Evolutionary conservation across 306 rosid genomes (phyloP).

Genomic region (Acacia acuminata): DNA sequence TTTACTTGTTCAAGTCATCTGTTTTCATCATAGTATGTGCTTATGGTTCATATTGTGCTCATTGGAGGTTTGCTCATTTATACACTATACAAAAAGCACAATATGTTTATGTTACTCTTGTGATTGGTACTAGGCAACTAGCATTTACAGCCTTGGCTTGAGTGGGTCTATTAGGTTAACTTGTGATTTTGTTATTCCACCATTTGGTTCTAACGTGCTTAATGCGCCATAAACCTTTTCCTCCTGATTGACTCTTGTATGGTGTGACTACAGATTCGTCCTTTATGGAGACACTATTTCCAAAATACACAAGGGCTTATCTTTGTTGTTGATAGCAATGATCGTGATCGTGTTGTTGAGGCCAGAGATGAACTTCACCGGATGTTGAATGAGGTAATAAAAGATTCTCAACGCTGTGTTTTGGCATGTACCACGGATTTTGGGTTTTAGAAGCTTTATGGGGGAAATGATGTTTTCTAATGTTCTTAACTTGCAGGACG

Average conservation of each 20-base stretch:
- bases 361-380: constrained; percentile 48
- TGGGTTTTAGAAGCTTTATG: neutral
- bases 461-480: constrained; percentile 2
- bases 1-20: neutral
- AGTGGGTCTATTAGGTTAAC: neutral
- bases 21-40: neutral
- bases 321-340: constrained; percentile 48
- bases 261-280: constrained; percentile 36
- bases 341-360: constrained; percentile 46
- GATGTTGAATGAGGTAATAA: constrained; percentile 46
- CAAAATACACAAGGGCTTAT: constrained; percentile 47
- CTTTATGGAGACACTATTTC: constrained; percentile 48
- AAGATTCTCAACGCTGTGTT: neutral
- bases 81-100: neutral
- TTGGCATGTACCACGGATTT: neutral
- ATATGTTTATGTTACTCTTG: neutral
- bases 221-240: neutral
- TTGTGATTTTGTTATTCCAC: neutral
- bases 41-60: neutral
- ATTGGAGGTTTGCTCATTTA: neutral
- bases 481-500: constrained; percentile 32
- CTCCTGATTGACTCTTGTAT: neutral
- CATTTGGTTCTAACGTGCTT: constrained; percentile 1
- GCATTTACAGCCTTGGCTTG: neutral
- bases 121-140: neutral